phyloP scores from a whole-genome alignment of 345 rosid genomes.

The Melaleuca quinquenervia region DNA sequence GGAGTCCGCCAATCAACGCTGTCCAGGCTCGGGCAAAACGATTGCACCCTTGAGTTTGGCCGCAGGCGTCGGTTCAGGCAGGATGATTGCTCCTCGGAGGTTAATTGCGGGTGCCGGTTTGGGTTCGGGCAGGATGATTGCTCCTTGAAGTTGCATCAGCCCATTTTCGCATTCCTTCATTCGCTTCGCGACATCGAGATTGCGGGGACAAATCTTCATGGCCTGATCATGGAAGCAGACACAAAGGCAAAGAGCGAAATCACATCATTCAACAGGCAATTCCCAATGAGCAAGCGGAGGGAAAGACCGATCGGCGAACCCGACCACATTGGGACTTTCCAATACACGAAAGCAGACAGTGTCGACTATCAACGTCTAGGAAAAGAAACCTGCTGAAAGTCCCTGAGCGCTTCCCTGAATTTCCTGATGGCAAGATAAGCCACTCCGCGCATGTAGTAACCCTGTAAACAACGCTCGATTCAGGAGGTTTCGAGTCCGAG shows the following conservation, averaged over 20 bases:
- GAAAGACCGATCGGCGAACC: neutral
- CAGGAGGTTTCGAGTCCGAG: neutral
- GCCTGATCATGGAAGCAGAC: neutral
- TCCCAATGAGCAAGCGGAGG: rapidly evolving
- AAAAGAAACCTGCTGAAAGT: neutral
- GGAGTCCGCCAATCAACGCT: neutral
- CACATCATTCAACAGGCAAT: neutral
- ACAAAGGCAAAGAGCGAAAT: neutral
- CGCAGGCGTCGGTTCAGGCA: neutral
- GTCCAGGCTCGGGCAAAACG: neutral
- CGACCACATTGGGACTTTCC: neutral
- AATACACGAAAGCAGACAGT: neutral
- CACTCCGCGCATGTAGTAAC: neutral
- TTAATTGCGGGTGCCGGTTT: neutral
- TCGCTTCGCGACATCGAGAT: neutral
- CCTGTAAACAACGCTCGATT: neutral
- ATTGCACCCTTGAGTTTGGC: neutral
- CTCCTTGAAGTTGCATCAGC: neutral
- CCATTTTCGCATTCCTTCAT: neutral
- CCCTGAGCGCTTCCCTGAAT: neutral
- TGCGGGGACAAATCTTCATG: neutral
- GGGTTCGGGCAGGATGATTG: neutral
- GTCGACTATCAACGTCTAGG: neutral
- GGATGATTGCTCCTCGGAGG: neutral
- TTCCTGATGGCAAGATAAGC: neutral